Evolutionary conservation across 2,329 filamentous ascomycete species (phyloP).

Genomic region (Stromatinia cepivora): DNA sequence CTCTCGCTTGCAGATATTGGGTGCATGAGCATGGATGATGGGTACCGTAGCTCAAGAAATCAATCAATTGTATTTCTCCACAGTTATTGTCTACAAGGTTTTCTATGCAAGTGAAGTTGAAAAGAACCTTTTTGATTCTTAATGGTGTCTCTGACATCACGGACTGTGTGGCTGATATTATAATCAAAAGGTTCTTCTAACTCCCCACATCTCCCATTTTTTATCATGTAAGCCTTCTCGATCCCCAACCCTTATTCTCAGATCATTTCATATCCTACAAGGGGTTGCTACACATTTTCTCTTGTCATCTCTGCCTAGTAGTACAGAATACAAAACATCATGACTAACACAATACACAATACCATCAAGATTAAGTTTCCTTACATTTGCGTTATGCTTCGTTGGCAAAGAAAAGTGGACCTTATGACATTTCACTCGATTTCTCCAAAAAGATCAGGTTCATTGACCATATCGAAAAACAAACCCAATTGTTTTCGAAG

Average conservation of each 20-base stretch:
- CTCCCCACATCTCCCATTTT: slow-evolving; percentile 3
- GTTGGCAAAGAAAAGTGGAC: slow-evolving; percentile 16
- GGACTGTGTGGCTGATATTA: slow-evolving; percentile 8
- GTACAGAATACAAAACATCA: neutral
- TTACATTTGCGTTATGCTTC: neutral
- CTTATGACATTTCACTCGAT: neutral
- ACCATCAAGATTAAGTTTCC: neutral
- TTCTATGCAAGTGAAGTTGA: neutral
- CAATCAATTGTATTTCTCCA: neutral
- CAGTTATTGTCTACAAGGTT: neutral
- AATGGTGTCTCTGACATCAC: slow-evolving; percentile 11
- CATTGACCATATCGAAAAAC: neutral
- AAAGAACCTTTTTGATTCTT: neutral
- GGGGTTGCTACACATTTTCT: neutral
- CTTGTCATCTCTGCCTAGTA: neutral
- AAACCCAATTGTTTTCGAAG: neutral
- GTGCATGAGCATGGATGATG: neutral
- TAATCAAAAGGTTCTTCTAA: neutral
- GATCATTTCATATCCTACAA: neutral
- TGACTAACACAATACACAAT: neutral
- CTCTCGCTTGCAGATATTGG: slow-evolving; percentile 6
- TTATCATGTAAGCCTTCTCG: neutral
- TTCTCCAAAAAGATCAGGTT: neutral
- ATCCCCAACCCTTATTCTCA: neutral
- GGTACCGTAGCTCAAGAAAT: no score